Base-by-base conservation (phyloP, 129 eudicot species). In the Solidago caesia region DNA sequence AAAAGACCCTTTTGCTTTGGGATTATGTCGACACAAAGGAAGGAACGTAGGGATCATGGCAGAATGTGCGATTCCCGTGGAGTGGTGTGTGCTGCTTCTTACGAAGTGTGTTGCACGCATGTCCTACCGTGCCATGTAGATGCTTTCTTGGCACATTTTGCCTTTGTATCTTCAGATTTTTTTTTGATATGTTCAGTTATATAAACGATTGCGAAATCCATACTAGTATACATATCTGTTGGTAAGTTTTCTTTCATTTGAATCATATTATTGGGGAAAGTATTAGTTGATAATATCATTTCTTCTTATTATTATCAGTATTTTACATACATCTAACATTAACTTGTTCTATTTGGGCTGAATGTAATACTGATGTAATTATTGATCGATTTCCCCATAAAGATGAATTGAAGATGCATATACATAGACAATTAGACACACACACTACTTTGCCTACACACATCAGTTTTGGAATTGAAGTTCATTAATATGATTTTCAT, bases 71-170 rank as follows among this genome's bases (percentile, higher is more conserved):
- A 77, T 62, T 41, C 85, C 10, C 26, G 53, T 77, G 85, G 45
- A 43, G 58, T 47, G 71, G 71, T 44, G 82, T 72, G 85, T 62
- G 65, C 45, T 58, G 13, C 49, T 58, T 60, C 79, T 47, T 33
- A 21, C 71, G 69, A 82, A 82, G 85, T 77, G 79, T 82, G 85
- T 39, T 29, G 43, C 39, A 13, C 79, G 45, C 72, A 70, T 73
- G 82, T 64, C 75, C 39, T 67, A 58, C 59, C 25, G 46, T 72
- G 67, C 80, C 75, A 67, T 72, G 73, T 68, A 42, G 86, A 82
- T 66, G 79, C 82, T 67, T 72, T 65, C 79, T 77, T 77, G 75
- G 79, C 67, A 51, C 60, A 82, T 48, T 66, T 33, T 33, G 1
- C 39, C 3, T n/a, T 6, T 15, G 25, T 44, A 45, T 59, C 27